Conservation (phyloP, 2,329 filamentous ascomycete species). For the Saccharata proteae region DNA sequence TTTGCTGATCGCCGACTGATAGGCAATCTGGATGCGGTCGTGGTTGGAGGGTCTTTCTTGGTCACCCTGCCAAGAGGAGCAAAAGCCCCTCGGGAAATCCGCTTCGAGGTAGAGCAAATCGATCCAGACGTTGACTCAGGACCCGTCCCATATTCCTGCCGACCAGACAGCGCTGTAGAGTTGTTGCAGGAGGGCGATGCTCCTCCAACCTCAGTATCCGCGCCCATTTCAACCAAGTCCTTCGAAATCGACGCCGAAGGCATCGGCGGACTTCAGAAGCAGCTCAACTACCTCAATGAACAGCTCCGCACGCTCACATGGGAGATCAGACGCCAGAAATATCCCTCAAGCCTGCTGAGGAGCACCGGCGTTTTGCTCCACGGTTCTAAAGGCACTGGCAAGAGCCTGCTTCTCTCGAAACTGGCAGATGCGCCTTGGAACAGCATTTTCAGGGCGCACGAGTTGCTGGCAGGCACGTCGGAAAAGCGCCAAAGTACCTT, state of each 20-base stretch:
- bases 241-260: conserved; percentile 23
- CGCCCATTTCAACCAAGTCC: conserved; percentile 4
- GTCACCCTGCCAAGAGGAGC: conserved; percentile 17
- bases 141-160: conserved; percentile 18
- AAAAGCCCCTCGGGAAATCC: conserved; percentile 44
- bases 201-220: conserved; percentile 6
- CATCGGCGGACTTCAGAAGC: conserved; percentile 56
- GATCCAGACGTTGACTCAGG: conserved; percentile 19
- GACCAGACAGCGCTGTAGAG: conserved; percentile 14
- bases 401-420: conserved; percentile 59
- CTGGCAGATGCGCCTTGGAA: conserved; percentile 58
- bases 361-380: conserved; percentile 56
- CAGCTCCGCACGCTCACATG: conserved; percentile 38
- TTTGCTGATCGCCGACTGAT: conserved; percentile 3
- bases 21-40: conserved; percentile 56
- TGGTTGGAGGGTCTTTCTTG: conserved; percentile 60
- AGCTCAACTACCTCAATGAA: conserved; percentile 54
- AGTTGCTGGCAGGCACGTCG: conserved; percentile 25
- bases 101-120: conserved; percentile 51
- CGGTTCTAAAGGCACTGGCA: conserved; percentile 75
- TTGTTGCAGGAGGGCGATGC: conserved; percentile 11
- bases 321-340: conserved; percentile 3
- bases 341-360: conserved; percentile 1
- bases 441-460: conserved; percentile 50
- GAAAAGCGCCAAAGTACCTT: conserved; percentile 42